Evolutionary conservation across 2,329 filamentous ascomycete species (phyloP).

Genomic region (Didymella pinodella): DNA sequence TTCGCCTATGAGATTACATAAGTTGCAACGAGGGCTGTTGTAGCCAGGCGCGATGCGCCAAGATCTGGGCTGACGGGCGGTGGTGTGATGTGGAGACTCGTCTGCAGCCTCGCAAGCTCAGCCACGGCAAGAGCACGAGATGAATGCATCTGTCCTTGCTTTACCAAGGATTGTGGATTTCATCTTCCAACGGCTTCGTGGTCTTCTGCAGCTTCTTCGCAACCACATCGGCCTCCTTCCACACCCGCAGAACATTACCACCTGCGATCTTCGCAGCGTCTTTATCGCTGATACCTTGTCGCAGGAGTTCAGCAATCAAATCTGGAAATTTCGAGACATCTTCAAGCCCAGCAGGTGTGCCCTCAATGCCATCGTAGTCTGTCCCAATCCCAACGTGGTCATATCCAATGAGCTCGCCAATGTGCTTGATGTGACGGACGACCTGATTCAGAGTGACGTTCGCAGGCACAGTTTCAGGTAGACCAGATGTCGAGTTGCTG

Average conservation of each 20-base stretch:
- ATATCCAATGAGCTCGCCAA: slow-evolving; percentile 83
- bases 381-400: slow-evolving; percentile 88
- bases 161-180: slow-evolving; percentile 41
- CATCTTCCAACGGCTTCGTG: slow-evolving; percentile 55
- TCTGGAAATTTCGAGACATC: slow-evolving; percentile 86
- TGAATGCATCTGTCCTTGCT: neutral
- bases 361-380: slow-evolving; percentile 82
- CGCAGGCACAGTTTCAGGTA: slow-evolving; percentile 72
- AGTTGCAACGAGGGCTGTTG: neutral
- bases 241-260: slow-evolving; percentile 83
- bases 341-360: slow-evolving; percentile 75
- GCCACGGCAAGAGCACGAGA: slow-evolving; percentile 9
- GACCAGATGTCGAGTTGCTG: slow-evolving; percentile 64
- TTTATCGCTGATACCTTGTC: slow-evolving; percentile 74
- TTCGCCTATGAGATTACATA: slow-evolving; percentile 10
- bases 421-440: slow-evolving; percentile 80
- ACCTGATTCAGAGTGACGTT: slow-evolving; percentile 81
- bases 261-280: slow-evolving; percentile 80
- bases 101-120: slow-evolving; percentile 16
- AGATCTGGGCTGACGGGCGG: slow-evolving; percentile 30
- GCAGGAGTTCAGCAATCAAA: slow-evolving; percentile 77
- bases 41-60: slow-evolving; percentile 21
- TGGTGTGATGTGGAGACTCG: slow-evolving; percentile 30
- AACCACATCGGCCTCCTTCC: slow-evolving; percentile 78
- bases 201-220: slow-evolving; percentile 69